These are phyloP conservation scores for Exobasidium rhododendri DNA, from an alignment of 1,284 basidiomycete genomes.

Conservation along the genomic window DNA sequence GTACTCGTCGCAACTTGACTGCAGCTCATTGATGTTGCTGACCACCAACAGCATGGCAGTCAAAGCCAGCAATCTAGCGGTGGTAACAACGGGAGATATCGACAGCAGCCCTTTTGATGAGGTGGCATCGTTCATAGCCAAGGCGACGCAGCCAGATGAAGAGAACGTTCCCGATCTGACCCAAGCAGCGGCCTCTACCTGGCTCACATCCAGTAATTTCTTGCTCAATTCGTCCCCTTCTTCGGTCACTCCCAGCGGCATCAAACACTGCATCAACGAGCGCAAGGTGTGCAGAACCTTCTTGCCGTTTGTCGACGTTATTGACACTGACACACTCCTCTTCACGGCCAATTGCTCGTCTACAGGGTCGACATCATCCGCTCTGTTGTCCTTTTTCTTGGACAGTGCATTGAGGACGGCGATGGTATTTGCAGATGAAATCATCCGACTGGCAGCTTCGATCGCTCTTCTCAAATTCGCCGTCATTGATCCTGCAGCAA, in stretches of 20 bases:
- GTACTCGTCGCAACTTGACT: slow-evolving; percentile 38
- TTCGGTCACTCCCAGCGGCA: neutral
- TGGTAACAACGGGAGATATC: neutral
- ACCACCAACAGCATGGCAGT: slow-evolving; percentile 10
- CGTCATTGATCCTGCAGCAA: slow-evolving; percentile 17
- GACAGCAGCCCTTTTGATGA: neutral
- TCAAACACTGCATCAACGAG: neutral
- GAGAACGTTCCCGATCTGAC: neutral
- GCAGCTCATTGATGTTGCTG: neutral
- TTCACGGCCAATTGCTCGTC: neutral
- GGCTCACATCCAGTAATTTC: neutral
- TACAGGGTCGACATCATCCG: neutral
- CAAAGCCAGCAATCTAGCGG: slow-evolving; percentile 1
- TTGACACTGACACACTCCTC: neutral
- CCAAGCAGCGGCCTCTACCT: neutral
- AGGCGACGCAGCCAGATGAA: neutral
- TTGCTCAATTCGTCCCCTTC: neutral
- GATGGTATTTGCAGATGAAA: neutral
- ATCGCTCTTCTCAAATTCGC: slow-evolving; percentile 47
- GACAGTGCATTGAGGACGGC: neutral
- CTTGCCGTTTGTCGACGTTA: slow-evolving; percentile 36
- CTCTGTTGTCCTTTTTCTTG: neutral
- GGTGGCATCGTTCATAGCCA: neutral
- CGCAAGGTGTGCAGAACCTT: slow-evolving; percentile 1
- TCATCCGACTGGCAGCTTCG: slow-evolving; percentile 31